phyloP scores from a whole-genome alignment of 1,139 yeast species.

The Candida buenavistaensis region DNA sequence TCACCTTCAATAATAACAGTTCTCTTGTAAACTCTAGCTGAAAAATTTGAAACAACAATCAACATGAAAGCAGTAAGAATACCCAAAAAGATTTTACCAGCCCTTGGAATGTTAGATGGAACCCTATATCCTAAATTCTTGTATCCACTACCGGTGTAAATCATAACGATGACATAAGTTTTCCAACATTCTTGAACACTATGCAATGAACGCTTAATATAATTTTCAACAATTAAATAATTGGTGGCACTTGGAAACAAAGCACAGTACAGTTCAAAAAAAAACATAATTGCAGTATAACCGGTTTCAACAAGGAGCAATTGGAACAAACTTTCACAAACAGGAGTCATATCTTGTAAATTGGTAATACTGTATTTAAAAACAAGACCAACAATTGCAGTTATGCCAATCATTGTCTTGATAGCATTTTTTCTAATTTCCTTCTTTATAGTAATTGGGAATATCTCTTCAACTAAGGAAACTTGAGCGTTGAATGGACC shows the following conservation, averaged over 20 bases:
- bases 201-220: not conserved
- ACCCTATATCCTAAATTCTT: slow-evolving; percentile 3
- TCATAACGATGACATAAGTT: slow-evolving; percentile 2
- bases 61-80: slow-evolving; percentile 1
- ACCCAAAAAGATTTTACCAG: slow-evolving; percentile 1
- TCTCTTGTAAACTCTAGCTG: slow-evolving; percentile 1
- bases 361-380: not conserved
- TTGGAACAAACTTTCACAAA: slow-evolving; percentile 1
- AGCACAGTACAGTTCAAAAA: not conserved
- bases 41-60: not conserved
- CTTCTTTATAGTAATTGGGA: slow-evolving; percentile 1
- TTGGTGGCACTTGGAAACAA: not conserved
- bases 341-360: not conserved
- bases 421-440: slow-evolving; percentile 2
- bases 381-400: not conserved
- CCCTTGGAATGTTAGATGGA: slow-evolving; percentile 1
- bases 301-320: slow-evolving; percentile 1
- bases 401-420: not conserved
- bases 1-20: slow-evolving; percentile 1
- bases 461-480: slow-evolving; percentile 2
- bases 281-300: not conserved
- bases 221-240: slow-evolving; percentile 2
- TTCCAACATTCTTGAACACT: slow-evolving; percentile 1
- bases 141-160: slow-evolving; percentile 3
- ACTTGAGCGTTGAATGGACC: slow-evolving; percentile 2